Conservation (phyloP, 106 monocot genomes). For the Acorus calamus region DNA sequence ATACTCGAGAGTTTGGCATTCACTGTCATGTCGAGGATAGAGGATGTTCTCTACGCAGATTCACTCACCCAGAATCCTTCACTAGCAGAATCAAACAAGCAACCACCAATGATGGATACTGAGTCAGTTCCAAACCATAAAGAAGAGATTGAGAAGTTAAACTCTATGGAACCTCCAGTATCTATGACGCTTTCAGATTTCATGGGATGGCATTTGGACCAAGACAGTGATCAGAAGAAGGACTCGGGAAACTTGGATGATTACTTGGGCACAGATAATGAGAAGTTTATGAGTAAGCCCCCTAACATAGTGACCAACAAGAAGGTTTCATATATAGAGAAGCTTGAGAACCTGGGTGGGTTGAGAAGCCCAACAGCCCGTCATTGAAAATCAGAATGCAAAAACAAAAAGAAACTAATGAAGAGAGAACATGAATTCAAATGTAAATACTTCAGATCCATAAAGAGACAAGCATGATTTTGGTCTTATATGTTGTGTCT, state of each 20-base stretch:
- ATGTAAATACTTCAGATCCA: no score
- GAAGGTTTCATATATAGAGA: constrained; percentile 47
- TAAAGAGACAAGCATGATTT: no score
- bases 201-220: constrained; percentile 79
- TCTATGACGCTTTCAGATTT: constrained; percentile 85
- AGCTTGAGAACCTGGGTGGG: constrained; percentile 42
- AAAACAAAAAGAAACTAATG: no score
- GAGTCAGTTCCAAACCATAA: constrained; percentile 6
- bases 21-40: constrained; percentile 10
- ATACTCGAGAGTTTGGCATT: constrained; percentile 13
- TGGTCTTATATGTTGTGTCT: no score
- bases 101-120: not conserved
- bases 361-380: constrained; percentile 52
- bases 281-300: constrained; percentile 20
- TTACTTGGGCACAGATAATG: not conserved
- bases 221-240: constrained; percentile 27
- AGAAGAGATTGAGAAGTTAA: constrained; percentile 61
- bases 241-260: constrained; percentile 16
- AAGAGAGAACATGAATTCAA: no score
- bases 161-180: constrained; percentile 23
- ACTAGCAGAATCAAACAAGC: not conserved
- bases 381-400: constrained; percentile 16
- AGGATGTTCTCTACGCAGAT: constrained; percentile 13
- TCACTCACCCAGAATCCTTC: not conserved
- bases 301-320: constrained; percentile 18